Percentiles rank a stretch among this genome's conserved stretches.
Evolutionary conservation across 2,329 filamentous ascomycete genomes (phyloP).

Genomic region (Acrocalymma vagum): DNA sequence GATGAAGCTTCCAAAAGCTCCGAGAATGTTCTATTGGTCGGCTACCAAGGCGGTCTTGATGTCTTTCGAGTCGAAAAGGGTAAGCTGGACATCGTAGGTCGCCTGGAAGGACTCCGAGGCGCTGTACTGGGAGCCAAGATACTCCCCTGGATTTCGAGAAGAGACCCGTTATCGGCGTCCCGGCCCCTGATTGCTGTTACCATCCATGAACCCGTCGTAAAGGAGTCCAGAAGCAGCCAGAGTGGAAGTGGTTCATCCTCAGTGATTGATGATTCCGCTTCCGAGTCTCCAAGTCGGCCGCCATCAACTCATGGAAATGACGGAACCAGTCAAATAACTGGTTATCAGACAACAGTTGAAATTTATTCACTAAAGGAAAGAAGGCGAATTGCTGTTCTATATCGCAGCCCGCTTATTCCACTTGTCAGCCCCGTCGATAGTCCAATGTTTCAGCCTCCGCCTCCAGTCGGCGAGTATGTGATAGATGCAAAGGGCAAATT

Average conservation of each 20-base stretch:
- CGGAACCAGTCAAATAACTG: constrained; percentile 55
- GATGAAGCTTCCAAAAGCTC: constrained; percentile 52
- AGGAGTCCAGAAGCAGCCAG: constrained; percentile 50
- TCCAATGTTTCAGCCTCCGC: constrained; percentile 72
- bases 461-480: constrained; percentile 75
- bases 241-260: constrained; percentile 46
- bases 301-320: constrained; percentile 37
- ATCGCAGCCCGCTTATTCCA: constrained; percentile 71
- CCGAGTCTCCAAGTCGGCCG: constrained; percentile 47
- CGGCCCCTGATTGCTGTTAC: constrained; percentile 82
- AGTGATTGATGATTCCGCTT: constrained; percentile 45
- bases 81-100: constrained; percentile 73
- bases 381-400: constrained; percentile 74
- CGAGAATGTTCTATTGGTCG: constrained; percentile 76
- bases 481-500: constrained; percentile 77
- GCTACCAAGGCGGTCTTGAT: constrained; percentile 81
- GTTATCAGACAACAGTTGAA: constrained; percentile 88
- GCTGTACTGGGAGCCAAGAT: constrained; percentile 85
- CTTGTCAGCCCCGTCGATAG: constrained; percentile 66
- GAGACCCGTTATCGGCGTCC: constrained; percentile 61
- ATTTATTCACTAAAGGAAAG: constrained; percentile 85
- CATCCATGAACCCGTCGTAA: constrained; percentile 77
- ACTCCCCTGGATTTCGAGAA: constrained; percentile 70
- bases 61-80: constrained; percentile 77
- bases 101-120: constrained; percentile 79